These are phyloP conservation scores for Drechslera avenae DNA, from an alignment of 2,329 filamentous ascomycete genomes.

Conservation along the genomic window DNA sequence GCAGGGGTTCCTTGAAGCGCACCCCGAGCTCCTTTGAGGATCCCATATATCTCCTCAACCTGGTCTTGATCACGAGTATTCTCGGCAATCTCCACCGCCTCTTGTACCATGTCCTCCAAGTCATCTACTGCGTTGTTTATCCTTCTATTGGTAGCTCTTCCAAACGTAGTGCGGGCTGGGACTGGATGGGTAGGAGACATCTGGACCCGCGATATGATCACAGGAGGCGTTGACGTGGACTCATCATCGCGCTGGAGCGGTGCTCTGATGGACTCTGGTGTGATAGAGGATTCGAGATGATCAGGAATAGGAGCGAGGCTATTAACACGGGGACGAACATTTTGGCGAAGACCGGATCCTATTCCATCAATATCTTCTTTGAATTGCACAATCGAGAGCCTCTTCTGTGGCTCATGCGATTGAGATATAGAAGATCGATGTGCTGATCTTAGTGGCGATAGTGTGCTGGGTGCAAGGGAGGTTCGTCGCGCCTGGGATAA, in stretches of 20 bases:
- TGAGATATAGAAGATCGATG: constrained; percentile 10
- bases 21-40: constrained; percentile 48
- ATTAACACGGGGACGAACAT: constrained; percentile 16
- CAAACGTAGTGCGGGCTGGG: constrained; percentile 28
- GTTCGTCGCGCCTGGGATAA: constrained; percentile 17
- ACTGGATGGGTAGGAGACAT: constrained; percentile 29
- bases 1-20: constrained; percentile 42
- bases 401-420: constrained; percentile 20
- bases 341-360: constrained; percentile 3
- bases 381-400: constrained; percentile 18
- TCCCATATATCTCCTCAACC: constrained; percentile 47
- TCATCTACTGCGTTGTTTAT: constrained; percentile 46
- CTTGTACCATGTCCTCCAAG: constrained; percentile 51
- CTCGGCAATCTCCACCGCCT: constrained; percentile 48
- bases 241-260: constrained; percentile 11
- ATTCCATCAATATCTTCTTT: constrained; percentile 13
- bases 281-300: constrained; percentile 29
- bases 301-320: constrained; percentile 31
- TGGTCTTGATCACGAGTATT: constrained; percentile 39
- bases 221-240: constrained; percentile 13
- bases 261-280: constrained; percentile 21
- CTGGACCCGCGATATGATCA: constrained; percentile 24
- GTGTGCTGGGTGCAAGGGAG: constrained; percentile 9
- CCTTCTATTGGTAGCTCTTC: constrained; percentile 19
- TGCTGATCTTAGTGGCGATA: constrained; percentile 4